Conservation (phyloP, 495 filamentous ascomycete species). For the Penicillium malachiteum region DNA sequence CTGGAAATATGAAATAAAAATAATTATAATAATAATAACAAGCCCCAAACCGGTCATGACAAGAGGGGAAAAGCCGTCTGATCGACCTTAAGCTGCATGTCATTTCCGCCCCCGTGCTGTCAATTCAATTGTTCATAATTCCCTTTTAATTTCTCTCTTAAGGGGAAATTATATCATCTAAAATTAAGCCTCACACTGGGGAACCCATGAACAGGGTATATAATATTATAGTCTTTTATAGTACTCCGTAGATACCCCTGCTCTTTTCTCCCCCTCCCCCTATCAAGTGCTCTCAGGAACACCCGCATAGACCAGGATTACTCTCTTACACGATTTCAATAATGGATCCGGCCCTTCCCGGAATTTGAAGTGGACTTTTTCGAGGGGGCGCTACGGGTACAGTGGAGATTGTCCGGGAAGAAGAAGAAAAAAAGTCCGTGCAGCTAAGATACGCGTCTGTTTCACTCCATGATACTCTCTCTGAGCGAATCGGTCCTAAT, state of each 20-base stretch:
- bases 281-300: too few species aligned
- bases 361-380: slow-evolving; percentile 29
- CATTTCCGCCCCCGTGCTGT: slow-evolving; percentile 22
- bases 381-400: slow-evolving; percentile 6
- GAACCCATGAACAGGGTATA: too few species aligned
- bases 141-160: neutral
- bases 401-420: slow-evolving; percentile 21
- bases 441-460: slow-evolving; percentile 48
- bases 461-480: slow-evolving; percentile 25
- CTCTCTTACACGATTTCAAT: neutral
- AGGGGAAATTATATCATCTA: neutral
- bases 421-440: slow-evolving; percentile 28
- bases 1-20: too few species aligned
- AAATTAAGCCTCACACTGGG: too few species aligned
- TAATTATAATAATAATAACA: neutral
- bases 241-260: too few species aligned
- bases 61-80: slow-evolving; percentile 20
- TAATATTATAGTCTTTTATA: too few species aligned
- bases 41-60: neutral
- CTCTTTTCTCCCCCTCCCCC: too few species aligned
- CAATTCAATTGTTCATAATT: neutral
- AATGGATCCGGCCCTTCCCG: slow-evolving; percentile 30
- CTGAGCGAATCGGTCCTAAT: neutral
- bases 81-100: slow-evolving; percentile 29
- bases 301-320: neutral